Evolutionary conservation across 345 rosid species (phyloP), one percentile per base, ranked within the genome.

Genomic region (Mallotus nudiflorus): DNA sequence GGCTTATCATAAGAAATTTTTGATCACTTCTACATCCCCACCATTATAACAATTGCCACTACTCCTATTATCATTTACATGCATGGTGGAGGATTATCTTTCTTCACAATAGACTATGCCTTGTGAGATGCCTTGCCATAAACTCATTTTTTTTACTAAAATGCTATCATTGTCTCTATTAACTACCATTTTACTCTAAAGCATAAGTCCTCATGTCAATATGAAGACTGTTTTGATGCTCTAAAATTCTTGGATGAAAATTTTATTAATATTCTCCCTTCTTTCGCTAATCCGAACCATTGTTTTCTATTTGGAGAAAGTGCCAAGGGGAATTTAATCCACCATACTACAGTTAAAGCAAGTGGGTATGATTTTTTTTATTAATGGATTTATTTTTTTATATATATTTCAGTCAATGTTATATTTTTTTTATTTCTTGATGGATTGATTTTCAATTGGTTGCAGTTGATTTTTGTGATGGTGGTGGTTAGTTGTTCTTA

Each of bases 1-100:
- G n/a, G n/a, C n/a, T n/a, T n/a, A n/a, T n/a, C n/a, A n/a, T n/a
- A n/a, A n/a, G n/a, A n/a, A n/a, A n/a, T n/a, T n/a, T n/a, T n/a
- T n/a, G n/a, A n/a, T n/a, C n/a, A n/a, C n/a, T n/a, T 80, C 35
- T 66, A 25, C 51, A 73, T 48, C 56, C 83, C 80, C 11, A n/a
- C 55, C n/a, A n/a, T 10, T n/a, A 25, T 25, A 33, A 3, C 37
- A 33, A n/a, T n/a, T n/a, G n/a, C 37, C 25, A 4, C 25, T 12
- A 20, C 3, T 19, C 25, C 27, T 51, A 8, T n/a, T n/a, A n/a
- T 51, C 11, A 51, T 51, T 24, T 51, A 51, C 55, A 51, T 51
- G 55, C 55, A 51, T 7, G 55, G 55, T 25, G 55, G 55, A n/a
- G 55, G 55, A 51, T 51, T 51, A 8, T 51, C 11, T 51, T 51